Percentiles rank a stretch among this genome's conserved stretches.
phyloP scores from a whole-genome alignment of 1,284 basidiomycete species.

The Gomphus bonarii region DNA sequence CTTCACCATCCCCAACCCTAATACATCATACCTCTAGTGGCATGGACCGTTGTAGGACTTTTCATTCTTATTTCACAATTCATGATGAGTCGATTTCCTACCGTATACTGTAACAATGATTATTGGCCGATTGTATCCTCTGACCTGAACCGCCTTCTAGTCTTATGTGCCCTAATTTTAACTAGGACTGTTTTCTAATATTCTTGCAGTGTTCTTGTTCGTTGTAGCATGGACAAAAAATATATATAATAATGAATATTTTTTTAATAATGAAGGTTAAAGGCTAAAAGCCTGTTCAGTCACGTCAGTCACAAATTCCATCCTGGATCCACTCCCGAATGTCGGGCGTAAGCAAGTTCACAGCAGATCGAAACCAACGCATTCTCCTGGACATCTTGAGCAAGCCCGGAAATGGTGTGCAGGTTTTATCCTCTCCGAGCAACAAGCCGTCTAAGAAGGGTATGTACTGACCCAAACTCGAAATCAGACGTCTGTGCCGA shows the following conservation, averaged over 20 bases:
- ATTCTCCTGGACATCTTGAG: slow-evolving; percentile 52
- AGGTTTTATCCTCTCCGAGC: slow-evolving; percentile 9
- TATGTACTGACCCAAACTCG: background rate
- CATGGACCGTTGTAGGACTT: background rate
- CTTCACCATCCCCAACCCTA: too few species aligned
- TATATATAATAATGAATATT: too few species aligned
- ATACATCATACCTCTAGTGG: too few species aligned
- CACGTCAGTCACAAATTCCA: background rate
- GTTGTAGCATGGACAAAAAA: too few species aligned
- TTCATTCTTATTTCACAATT: background rate
- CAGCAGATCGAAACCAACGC: slow-evolving; percentile 60
- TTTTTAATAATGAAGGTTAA: too few species aligned
- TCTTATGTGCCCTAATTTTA: too few species aligned
- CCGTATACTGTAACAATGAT: background rate
- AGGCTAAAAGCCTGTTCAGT: too few species aligned
- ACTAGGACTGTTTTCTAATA: too few species aligned
- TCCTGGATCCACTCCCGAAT: background rate
- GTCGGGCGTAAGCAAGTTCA: slow-evolving; percentile 37
- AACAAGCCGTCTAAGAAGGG: too few species aligned
- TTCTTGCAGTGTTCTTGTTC: too few species aligned
- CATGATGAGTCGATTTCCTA: background rate
- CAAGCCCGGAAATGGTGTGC: slow-evolving; percentile 67
- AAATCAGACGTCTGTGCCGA: slow-evolving; percentile 69
- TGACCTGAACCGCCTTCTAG: background rate
- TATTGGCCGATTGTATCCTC: background rate